These are phyloP conservation scores for Lichtheimia corymbifera DNA, from an alignment of 371 early-diverging fungal species.

Conservation along the genomic window DNA sequence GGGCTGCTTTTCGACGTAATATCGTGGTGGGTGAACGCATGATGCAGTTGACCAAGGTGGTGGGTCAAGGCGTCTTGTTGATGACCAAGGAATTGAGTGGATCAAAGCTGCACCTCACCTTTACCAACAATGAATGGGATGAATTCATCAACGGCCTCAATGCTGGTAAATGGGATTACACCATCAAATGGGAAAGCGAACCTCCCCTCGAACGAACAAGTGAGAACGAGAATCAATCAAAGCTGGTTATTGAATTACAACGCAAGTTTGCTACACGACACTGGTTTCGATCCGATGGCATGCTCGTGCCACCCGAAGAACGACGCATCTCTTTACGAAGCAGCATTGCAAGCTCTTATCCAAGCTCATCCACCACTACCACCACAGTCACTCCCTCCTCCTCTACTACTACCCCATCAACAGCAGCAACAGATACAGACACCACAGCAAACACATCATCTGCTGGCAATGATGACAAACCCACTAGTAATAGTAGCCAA, in stretches of 20 bases:
- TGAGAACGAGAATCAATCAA: constrained; percentile 10
- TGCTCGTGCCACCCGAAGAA: constrained; percentile 15
- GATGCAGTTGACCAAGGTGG: constrained; percentile 40
- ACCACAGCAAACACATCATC: too few species aligned
- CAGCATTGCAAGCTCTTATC: not conserved
- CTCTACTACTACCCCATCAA: too few species aligned
- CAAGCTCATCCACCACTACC: too few species aligned
- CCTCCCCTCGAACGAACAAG: not conserved
- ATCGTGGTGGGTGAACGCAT: constrained; percentile 53
- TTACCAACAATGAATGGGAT: constrained; percentile 54
- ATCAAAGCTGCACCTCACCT: constrained; percentile 49
- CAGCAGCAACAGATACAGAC: too few species aligned
- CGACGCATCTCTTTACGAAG: constrained; percentile 12
- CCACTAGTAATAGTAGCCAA: too few species aligned
- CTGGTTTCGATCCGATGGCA: constrained; percentile 28
- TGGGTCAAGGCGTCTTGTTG: constrained; percentile 45
- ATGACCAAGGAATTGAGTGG: constrained; percentile 56
- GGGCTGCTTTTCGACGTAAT: constrained; percentile 54
- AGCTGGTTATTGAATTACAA: constrained; percentile 22
- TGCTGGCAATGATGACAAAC: too few species aligned
- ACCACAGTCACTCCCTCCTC: too few species aligned
- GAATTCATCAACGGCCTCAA: constrained; percentile 41
- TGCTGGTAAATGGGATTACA: constrained; percentile 37
- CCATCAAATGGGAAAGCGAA: constrained; percentile 33
- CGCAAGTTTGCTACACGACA: constrained; percentile 31